A percentile compares a stretch with the other conserved stretches of the same genome.
Evolutionary conservation across 2,329 filamentous ascomycete species (phyloP).

Genomic region (Myriosclerotinia curreyana): DNA sequence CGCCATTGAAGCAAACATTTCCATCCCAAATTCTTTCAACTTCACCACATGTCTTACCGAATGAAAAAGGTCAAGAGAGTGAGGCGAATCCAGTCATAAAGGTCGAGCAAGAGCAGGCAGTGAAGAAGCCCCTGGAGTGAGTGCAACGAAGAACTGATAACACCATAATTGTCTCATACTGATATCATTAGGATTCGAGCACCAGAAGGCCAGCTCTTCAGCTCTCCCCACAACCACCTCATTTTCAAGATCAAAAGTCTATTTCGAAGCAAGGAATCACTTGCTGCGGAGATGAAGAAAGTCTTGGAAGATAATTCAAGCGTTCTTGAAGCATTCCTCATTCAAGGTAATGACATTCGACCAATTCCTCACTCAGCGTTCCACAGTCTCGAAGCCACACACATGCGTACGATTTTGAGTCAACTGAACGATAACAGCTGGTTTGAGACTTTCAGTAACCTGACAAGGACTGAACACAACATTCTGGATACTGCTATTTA

Average conservation of each 20-base stretch:
- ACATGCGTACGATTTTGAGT: slow-evolving; percentile 34
- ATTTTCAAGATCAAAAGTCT: slow-evolving; percentile 32
- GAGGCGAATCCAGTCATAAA: background rate
- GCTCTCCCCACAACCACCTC: slow-evolving; percentile 27
- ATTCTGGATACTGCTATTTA: slow-evolving; percentile 24
- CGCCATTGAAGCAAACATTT: background rate
- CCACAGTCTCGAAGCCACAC: slow-evolving; percentile 35
- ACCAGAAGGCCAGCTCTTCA: slow-evolving; percentile 31
- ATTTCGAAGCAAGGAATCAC: slow-evolving; percentile 35
- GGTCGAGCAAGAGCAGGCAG: background rate
- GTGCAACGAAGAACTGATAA: background rate
- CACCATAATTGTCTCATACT: slow-evolving; percentile 13
- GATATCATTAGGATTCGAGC: slow-evolving; percentile 24
- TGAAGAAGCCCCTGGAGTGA: background rate
- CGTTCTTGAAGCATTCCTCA: slow-evolving; percentile 31
- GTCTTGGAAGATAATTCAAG: slow-evolving; percentile 28
- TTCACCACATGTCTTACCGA: background rate
- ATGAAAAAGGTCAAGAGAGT: background rate
- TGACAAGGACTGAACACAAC: slow-evolving; percentile 26
- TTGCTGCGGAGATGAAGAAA: slow-evolving; percentile 34
- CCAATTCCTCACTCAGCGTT: slow-evolving; percentile 35
- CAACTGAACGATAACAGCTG: slow-evolving; percentile 33
- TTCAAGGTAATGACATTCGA: slow-evolving; percentile 24
- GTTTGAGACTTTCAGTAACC: slow-evolving; percentile 32
- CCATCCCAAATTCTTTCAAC: background rate